These are phyloP conservation scores for Fraxinus platypoda DNA, from an alignment of 305 asterid species.

Conservation along the genomic window DNA sequence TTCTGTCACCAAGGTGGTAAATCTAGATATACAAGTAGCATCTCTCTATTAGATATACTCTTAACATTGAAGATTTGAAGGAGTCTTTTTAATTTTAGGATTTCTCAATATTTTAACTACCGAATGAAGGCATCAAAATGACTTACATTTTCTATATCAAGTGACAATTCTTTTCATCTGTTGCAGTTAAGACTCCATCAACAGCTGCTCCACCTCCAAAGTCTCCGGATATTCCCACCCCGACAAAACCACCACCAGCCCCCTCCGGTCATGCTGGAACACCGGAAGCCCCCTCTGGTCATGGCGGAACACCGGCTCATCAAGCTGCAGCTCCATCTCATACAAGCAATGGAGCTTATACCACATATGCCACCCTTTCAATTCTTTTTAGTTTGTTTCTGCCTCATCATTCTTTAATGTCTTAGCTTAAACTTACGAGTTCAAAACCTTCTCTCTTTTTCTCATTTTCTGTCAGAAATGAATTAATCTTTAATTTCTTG, in stretches of 20 bases:
- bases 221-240: conserved; percentile 9
- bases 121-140: conserved; percentile 12
- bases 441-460: background rate
- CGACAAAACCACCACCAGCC: conserved; percentile 1
- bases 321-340: conserved; percentile 11
- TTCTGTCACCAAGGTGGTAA: background rate
- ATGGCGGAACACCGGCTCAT: background rate
- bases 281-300: no score
- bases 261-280: background rate
- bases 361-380: conserved; percentile 11
- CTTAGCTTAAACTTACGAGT: background rate
- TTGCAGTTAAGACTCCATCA: background rate
- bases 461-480: background rate
- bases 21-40: background rate
- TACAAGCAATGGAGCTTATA: background rate
- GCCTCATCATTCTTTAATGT: background rate
- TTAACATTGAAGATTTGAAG: background rate
- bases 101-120: background rate
- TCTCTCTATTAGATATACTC: background rate
- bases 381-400: background rate
- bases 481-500: background rate
- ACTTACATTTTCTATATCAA: background rate
- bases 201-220: conserved; percentile 10
- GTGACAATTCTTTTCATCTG: background rate
- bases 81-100: background rate